Evolutionary conservation across 306 rosid genomes (phyloP), one percentile per base, ranked within the genome.

Genomic region (Vigna radiata): DNA sequence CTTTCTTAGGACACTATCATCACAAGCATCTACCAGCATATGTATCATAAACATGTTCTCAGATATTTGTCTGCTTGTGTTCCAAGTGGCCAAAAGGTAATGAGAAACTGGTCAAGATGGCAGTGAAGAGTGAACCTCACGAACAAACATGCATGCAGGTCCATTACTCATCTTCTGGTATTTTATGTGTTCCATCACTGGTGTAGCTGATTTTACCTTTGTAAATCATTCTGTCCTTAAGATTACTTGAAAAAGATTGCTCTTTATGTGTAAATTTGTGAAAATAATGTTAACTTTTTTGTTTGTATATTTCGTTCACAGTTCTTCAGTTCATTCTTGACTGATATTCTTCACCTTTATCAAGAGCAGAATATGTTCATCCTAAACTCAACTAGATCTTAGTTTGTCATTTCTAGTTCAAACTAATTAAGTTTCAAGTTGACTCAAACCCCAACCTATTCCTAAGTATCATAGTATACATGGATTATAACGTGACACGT

Each of bases 1-100:
- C 85, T 16, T 86, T 71, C 79, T 65, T 54, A 43, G 81, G 78
- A 78, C 68, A 67, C 49, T 68, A 47, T 62, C 50, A 18, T 77
- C 85, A 65, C 59, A 12, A 37, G 70, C 52, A 76, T 62, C 65
- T 70, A 29, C 79, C 44, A 43, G 39, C 76, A 50, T 58, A 21
- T 70, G 82, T 39, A 55, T 69, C 58, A 78, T 70, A 56, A 77
- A 82, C 47, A 25, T 21, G 18, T 25, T 65, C 54, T 73, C 33
- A 54, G 61, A 73, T 19, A 68, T 64, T 60, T 52, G 9, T 76
- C 7, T 68, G 23, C 2, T 70, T 77, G 82, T 55, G 63, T 33
- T 17, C 78, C 2, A 41, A 61, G 17, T 58, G 27, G 44, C 15
- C 25, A 37, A 8, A 64, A 48, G 47, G 61, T 29, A 66, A 66